These are phyloP conservation scores for Bacidia rubella DNA, from an alignment of 495 filamentous ascomycete genomes.

Conservation along the genomic window DNA sequence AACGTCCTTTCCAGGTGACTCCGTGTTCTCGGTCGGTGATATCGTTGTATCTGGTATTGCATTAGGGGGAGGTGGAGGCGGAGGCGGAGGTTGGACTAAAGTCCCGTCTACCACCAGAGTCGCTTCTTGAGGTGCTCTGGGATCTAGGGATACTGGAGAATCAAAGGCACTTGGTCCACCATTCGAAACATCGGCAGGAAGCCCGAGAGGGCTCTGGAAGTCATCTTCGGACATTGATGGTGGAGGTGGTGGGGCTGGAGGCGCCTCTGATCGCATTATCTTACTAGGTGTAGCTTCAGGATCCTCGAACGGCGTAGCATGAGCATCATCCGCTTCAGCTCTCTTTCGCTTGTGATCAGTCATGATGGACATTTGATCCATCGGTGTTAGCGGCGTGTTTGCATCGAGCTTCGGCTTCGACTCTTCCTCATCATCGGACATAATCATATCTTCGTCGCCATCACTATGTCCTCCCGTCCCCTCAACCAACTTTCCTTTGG, in stretches of 20 bases:
- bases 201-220: neutral
- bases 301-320: constrained; percentile 19
- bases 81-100: neutral
- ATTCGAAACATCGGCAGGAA: neutral
- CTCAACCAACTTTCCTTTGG: constrained; percentile 8
- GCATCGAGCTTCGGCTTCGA: constrained; percentile 20
- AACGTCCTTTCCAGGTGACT: neutral
- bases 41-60: too few species aligned
- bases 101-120: neutral
- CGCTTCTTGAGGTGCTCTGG: neutral
- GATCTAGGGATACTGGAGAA: neutral
- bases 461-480: constrained; percentile 25
- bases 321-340: constrained; percentile 21
- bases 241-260: constrained; percentile 23
- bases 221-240: neutral
- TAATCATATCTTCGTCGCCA: constrained; percentile 32
- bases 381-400: constrained; percentile 18
- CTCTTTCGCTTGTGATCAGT: constrained; percentile 52
- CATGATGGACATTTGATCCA: constrained; percentile 19
- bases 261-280: constrained; percentile 23
- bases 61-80: too few species aligned
- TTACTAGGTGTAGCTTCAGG: constrained; percentile 23
- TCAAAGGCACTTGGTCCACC: neutral
- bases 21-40: too few species aligned
- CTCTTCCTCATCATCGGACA: constrained; percentile 35